These are phyloP conservation scores for Podospora sp. DNA, from an alignment of 495 filamentous ascomycete species.

Conservation along the genomic window DNA sequence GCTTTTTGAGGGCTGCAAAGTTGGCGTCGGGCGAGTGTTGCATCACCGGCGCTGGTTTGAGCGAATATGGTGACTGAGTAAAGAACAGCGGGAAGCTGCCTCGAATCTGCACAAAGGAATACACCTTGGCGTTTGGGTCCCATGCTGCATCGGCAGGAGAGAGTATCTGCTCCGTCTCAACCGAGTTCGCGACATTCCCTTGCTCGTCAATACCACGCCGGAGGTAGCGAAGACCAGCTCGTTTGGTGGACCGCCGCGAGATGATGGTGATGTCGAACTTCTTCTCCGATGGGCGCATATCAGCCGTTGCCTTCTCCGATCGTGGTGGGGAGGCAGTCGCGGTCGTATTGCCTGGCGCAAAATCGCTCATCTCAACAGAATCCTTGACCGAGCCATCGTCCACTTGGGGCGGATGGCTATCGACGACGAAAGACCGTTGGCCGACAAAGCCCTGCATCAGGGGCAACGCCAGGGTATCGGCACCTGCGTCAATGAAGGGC, in stretches of 20 bases:
- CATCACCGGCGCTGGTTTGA: constrained; percentile 83
- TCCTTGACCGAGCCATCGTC: constrained; percentile 42
- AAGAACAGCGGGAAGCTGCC: constrained; percentile 93
- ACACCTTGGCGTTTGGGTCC: constrained; percentile 62
- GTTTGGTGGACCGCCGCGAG: constrained; percentile 78
- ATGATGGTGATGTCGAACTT: constrained; percentile 80
- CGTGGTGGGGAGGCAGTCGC: constrained; percentile 25
- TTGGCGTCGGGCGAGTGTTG: constrained; percentile 79
- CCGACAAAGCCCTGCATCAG: constrained; percentile 95
- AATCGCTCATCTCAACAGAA: constrained; percentile 46
- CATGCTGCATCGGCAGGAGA: constrained; percentile 59
- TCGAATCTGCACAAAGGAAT: constrained; percentile 82
- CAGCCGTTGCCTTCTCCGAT: constrained; percentile 27
- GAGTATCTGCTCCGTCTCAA: constrained; percentile 93
- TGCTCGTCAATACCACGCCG: constrained; percentile 88
- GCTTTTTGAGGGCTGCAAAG: constrained; percentile 71
- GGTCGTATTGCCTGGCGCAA: constrained; percentile 25
- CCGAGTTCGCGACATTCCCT: constrained; percentile 84
- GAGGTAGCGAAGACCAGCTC: constrained; percentile 87
- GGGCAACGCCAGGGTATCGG: constrained; percentile 72
- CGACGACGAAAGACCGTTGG: constrained; percentile 75
- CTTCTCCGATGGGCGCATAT: constrained; percentile 44
- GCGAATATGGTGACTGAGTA: constrained; percentile 86
- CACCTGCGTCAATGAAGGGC: constrained; percentile 70
- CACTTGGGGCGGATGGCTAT: constrained; percentile 46